Evolutionary conservation across 306 rosid genomes (phyloP), one percentile per base, ranked within the genome.

Genomic region (Delonix regia): DNA sequence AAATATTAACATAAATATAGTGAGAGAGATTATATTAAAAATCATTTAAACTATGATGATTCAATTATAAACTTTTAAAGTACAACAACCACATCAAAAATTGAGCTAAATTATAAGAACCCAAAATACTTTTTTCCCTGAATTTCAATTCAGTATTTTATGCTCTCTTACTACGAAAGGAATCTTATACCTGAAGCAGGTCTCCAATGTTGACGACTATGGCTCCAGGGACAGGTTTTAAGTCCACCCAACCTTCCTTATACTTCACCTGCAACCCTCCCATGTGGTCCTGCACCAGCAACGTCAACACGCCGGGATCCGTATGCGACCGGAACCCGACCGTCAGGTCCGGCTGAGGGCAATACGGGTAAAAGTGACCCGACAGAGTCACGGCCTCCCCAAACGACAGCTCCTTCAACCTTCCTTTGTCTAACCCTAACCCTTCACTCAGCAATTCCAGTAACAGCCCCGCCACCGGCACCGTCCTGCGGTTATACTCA

Each of bases 141-240:
- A n/a, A n/a, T n/a, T n/a, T n/a, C n/a, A n/a, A 44, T 10, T 47
- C 6, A 47, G 19, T 14, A 47, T 45, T 12, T 0, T 45, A 78
- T 79, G 22, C 83, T 84, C 30, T 88, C 83, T 41, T 0, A 41
- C 41, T 38, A 66, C 83, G 80, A 7, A 88, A 88, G 65, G 87
- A 88, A 42, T 9, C 15, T 15, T 6, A 5, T 60, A 62, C 68
- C 44, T 62, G 68, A 62, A 62, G 68, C 44, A 62, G 7, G 33
- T 62, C 68, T 30, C 68, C 68, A 16, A 30, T 33, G 34, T 62
- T 62, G 44, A 62, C 36, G n/a, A 62, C 68, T 62, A 62, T 14
- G 44, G 68, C 68, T 33, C 8, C 44, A 33, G 22, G 44, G 5
- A 62, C 68, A 16, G 68, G 68, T 16, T 62, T 62, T 5, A 62